Base-by-base conservation (phyloP, 441 rosid species). In the Syzygium syzygioides region DNA sequence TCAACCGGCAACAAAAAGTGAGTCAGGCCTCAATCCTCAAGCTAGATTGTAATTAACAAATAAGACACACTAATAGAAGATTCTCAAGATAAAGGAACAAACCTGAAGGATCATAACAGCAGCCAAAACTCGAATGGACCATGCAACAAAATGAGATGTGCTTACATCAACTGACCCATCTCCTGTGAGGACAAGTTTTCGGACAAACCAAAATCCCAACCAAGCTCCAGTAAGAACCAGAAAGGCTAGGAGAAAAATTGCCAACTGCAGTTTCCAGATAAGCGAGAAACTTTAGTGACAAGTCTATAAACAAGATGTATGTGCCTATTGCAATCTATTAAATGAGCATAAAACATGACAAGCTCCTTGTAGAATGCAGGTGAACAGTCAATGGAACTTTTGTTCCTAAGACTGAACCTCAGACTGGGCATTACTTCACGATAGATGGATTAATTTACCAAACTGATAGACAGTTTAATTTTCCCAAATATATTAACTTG, bases 181-280 rank as follows among this genome's bases (percentile, higher is more conserved):
- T 92, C 94, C 96, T 4, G 96, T 89, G 71, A 97, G 91, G 88
- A 96, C 95, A 86, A 97, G 94, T 89, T 96, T 96, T 87, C 93
- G 94, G 85, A 96, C 98, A 87, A 95, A 96, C 98, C 97, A 96
- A 92, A 96, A 97, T 90, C 99, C 99, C 92, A 97, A 90, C 95
- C 96, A 96, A 76, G 99, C 98, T 92, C 99, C 99, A 88, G 93
- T 93, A 56, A 97, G 89, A 79, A 93, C 93, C 83, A 97, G 87
- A 93, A 95, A 96, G 88, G 91, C 93, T 91, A 95, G 92, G 41
- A 94, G 91, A 91, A 96, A 96, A n/a, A 92, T 88, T 15, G 96
- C 95, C 89, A 96, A 90, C 99, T 97, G 93, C 91, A 89, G 87
- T 90, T 66, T 52, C 89, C n/a, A 87, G 54, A 87, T 85, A 17